These are phyloP conservation scores for Teunomyces atbi DNA, from an alignment of 805 yeast species.

Conservation along the genomic window DNA sequence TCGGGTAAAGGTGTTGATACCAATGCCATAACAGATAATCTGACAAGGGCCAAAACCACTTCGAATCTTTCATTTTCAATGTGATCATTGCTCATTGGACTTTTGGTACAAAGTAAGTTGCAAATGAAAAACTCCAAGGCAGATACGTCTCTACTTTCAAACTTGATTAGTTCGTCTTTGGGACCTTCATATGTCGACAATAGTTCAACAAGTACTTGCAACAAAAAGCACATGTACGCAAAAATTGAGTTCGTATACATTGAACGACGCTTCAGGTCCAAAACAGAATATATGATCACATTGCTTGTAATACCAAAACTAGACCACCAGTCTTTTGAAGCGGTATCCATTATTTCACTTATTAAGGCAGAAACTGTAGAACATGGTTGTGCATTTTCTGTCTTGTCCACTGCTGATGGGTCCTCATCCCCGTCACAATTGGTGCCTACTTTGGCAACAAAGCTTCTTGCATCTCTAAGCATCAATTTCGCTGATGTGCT, in stretches of 20 bases:
- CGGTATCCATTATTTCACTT: conserved; percentile 4
- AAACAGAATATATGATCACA: neutral
- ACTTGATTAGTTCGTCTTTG: conserved; percentile 79
- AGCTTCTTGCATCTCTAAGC: no score
- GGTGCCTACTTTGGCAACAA: no score
- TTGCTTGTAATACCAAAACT: conserved; percentile 1
- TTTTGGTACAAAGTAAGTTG: neutral
- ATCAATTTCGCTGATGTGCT: no score
- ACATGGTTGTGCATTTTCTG: neutral
- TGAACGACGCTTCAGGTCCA: neutral
- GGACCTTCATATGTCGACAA: conserved; percentile 75
- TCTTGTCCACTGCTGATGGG: no score
- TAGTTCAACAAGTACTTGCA: conserved; percentile 67
- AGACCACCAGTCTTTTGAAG: conserved; percentile 13
- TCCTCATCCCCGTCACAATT: no score
- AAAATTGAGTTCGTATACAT: conserved; percentile 34
- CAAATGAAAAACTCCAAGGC: neutral
- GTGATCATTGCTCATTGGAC: neutral
- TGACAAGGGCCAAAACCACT: neutral
- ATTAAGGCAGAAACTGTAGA: conserved; percentile 18
- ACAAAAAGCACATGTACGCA: conserved; percentile 63
- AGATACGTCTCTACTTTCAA: conserved; percentile 50
- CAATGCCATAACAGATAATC: neutral
- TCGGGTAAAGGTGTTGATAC: neutral
- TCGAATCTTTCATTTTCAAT: no score